Conservation (phyloP, 768 basidiomycete species). For the Amanita brunnescens region DNA sequence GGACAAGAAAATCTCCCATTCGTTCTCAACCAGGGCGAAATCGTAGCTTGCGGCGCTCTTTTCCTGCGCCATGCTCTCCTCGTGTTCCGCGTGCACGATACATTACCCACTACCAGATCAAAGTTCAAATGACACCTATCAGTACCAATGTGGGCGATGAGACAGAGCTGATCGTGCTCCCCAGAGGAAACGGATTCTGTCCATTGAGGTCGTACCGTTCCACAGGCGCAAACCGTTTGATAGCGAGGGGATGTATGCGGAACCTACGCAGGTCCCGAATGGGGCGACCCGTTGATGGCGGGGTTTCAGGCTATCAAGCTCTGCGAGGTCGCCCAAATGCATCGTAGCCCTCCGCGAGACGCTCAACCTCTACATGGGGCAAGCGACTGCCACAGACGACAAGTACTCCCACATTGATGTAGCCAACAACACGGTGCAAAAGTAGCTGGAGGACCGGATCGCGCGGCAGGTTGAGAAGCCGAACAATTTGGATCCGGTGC, state of each 20-base stretch:
- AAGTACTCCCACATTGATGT: constrained; percentile 84
- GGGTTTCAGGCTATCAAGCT: constrained; percentile 81
- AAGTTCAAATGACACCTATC: constrained; percentile 75
- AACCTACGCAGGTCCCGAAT: constrained; percentile 46
- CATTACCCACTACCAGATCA: constrained; percentile 84
- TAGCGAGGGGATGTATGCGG: constrained; percentile 77
- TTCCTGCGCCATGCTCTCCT: too few relatives aligned
- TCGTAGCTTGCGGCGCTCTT: too few relatives aligned
- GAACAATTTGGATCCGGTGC: constrained; percentile 82
- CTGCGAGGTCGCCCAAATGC: constrained; percentile 58
- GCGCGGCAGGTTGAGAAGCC: constrained; percentile 79
- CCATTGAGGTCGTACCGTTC: constrained; percentile 93
- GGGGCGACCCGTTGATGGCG: constrained; percentile 79
- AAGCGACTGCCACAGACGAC: constrained; percentile 83
- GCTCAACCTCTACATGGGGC: constrained; percentile 75
- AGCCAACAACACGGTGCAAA: constrained; percentile 81
- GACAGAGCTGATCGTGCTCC: constrained; percentile 88
- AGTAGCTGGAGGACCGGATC: constrained; percentile 94
- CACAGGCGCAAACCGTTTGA: constrained; percentile 85
- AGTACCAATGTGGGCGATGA: constrained; percentile 79
- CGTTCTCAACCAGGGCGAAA: too few relatives aligned
- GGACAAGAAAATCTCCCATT: too few relatives aligned
- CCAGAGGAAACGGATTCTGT: constrained; percentile 79
- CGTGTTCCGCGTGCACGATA: constrained; percentile 86
- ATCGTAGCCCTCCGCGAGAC: constrained; percentile 77